Base-by-base conservation (phyloP, 1,284 basidiomycete genomes). In the Exobasidium cylindrosporum region DNA sequence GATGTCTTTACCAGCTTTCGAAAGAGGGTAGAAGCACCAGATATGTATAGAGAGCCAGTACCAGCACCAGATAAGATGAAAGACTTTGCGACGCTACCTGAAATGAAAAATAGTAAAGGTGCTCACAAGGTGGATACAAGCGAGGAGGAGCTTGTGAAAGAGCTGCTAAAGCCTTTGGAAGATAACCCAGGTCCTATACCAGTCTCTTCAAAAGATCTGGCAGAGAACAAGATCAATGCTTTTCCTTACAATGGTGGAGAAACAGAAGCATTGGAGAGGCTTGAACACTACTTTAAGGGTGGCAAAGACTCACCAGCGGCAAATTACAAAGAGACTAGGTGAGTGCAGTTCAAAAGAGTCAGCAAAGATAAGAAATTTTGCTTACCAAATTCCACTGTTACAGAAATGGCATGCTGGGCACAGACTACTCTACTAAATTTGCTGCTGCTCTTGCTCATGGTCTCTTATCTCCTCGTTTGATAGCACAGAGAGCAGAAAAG, bases 1-100 rank as follows among this genome's bases (percentile, higher is more conserved):
- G 71, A 76, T 54, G 69, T 76, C 5, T 76, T 73, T 35, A 76
- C 74, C 40, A 69, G 70, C 40, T 76, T 76, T 44, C 47, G 71
- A 13, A 76, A 76, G 60, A 70, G 69, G 43, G 69, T 76, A 17
- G 74, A 76, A 54, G 61, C 58, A 1, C 54, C 62, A 4, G 63
- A 63, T 11, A 72, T 73, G 64, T 74, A 64, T 35, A n/a, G 63
- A 23, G 21, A 28, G 21, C 72, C 74, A 0, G 6, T 69, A 1
- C 60, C 60, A 0, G 61, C 72, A 1, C 73, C 73, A 0, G 31
- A 57, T 3, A 62, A 62, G 46, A 62, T 76, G 31, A 71, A 69
- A 28, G 72, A 72, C 0, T 70, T 73, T 47, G 59, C 70, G 0
- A n/a, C 56, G 17, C 29, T 58, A 11, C 54, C 64, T 1, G 24